A percentile compares a stretch with the other conserved stretches of the same genome.
Conservation (phyloP, 2,329 filamentous ascomycete genomes). For the Colletotrichum spinosum region DNA sequence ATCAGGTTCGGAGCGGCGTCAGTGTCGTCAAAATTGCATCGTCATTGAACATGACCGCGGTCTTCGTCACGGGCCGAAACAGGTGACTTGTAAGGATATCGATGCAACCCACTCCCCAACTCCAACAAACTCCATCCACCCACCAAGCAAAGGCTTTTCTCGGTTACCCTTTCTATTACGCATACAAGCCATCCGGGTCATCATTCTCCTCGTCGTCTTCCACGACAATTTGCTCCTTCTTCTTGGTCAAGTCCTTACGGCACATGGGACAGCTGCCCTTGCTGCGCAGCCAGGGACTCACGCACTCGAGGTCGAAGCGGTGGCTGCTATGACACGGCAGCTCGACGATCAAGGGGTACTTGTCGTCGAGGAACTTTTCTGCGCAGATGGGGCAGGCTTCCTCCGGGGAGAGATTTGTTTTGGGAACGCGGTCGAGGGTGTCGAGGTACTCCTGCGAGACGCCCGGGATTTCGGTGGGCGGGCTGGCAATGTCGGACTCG, state of each 20-base stretch:
- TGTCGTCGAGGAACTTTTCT: constrained; percentile 70
- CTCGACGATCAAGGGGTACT: constrained; percentile 72
- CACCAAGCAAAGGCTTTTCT: neutral
- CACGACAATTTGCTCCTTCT: constrained; percentile 58
- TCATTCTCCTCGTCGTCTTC: constrained; percentile 64
- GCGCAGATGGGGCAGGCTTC: constrained; percentile 73
- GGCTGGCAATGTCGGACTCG: constrained; percentile 62
- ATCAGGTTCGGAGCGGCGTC: constrained; percentile 3
- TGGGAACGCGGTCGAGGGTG: constrained; percentile 67
- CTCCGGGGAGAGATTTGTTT: constrained; percentile 61
- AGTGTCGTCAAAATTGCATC: constrained; percentile 3
- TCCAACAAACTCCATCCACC: constrained; percentile 2
- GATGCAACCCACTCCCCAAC: constrained; percentile 29
- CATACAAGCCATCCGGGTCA: constrained; percentile 63
- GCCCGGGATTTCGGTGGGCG: constrained; percentile 64
- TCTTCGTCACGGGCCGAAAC: neutral
- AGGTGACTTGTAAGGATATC: constrained; percentile 14
- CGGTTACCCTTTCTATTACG: constrained; percentile 35
- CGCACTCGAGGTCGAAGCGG: constrained; percentile 75
- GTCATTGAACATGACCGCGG: constrained; percentile 7
- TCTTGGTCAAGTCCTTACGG: constrained; percentile 69
- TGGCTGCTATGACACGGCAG: constrained; percentile 71
- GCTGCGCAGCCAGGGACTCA: constrained; percentile 72
- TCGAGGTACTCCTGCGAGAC: constrained; percentile 71
- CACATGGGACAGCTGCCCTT: constrained; percentile 75